Base-by-base conservation (phyloP, 805 yeast genomes). In the Nakazawaea peltata region DNA sequence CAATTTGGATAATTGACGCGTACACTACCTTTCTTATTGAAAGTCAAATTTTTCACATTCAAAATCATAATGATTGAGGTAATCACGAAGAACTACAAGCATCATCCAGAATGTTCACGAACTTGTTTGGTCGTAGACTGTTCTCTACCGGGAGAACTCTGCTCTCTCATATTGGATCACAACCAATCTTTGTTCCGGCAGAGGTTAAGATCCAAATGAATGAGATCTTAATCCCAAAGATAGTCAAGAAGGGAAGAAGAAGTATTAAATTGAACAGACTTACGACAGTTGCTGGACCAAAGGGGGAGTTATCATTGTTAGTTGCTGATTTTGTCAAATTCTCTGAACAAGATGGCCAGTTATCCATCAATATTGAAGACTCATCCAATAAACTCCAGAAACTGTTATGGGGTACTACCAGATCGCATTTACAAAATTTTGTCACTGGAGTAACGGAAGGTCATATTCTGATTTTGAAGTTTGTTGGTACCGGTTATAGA, bases 401-500 rank as follows among this genome's bases (percentile, higher is more conserved):
- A 44, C 65, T 94, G 14, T 75, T 92, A 73, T 92, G 97, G 97
- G 99, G 98, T 13, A 92, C 97, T 5, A 70, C 81, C 34, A 74
- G 98, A 54, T 70, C 94, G 0, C 65, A 80, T 40, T 55, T 92
- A 32, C 74, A 77, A 49, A 90, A 90, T 60, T 73, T 81, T 46
- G 69, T 90, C 19, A 65, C 73, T 25, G 99, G 99, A 34, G 94
- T 87, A 26, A 77, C 86, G 27, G 97, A 88, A 48, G 97, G 97
- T 11, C 97, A 92, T 55, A 59, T 86, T 42, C 76, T 92, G 18
- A 81, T 88, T 37, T 68, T 92, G 44, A 83, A 77, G 59, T 80
- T 92, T 46, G 94, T 86, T 13, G 99, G 99, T 45, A 90, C 97
- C 10, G 99, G 99, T 56, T 92, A 83, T 71, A 78, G 97, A 60